Evolutionary conservation across 257 asterid species (phyloP), one percentile per base, ranked within the genome.

Genomic region (Plantago elongata): DNA sequence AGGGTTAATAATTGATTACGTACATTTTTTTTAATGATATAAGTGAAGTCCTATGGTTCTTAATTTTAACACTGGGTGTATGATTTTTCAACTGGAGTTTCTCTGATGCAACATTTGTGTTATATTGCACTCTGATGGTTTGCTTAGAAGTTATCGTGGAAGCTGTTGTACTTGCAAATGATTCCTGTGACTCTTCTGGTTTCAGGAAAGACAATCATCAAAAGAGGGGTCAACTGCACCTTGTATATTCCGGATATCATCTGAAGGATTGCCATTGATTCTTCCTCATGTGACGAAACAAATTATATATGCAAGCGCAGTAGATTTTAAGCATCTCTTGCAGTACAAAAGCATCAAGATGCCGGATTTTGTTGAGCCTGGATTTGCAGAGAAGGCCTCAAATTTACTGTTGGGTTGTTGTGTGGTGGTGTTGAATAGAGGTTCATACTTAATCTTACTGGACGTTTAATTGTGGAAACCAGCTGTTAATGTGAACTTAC

Each of bases 181-280:
- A 9, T 34, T 45, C 62, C 38, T 54, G 22, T 68, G 13, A 34
- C 40, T 34, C 40, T 34, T 34, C 40, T 69, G 51, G 62, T 70
- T 65, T 52, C 89, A 92, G 99, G 99, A 92, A 76, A 78, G 97
- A 57, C 99, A 89, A 67, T 63, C 94, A 18, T 83, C 96, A n/a
- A 89, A 77, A 74, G 99, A 92, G 63, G 96, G 97, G 63, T 11
- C 79, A 44, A 57, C 86, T 11, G 72, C 99, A 22, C 81, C 81
- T 7, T 92, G 99, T 77, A 16, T 78, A 58, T 92, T 92, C 81
- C 83, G 99, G 65, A 89, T 92, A 76, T 89, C 99, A 18, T 92
- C 99, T 27, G 99, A 92, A 85, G 99, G 99, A 75, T 70, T 92
- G 78, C 99, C 99, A 0, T 61, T 92, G 79, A 70, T 92, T 68